Evolutionary conservation across 192 early-diverging fungal species (phyloP).

Genomic region (Linnemannia elongata): DNA sequence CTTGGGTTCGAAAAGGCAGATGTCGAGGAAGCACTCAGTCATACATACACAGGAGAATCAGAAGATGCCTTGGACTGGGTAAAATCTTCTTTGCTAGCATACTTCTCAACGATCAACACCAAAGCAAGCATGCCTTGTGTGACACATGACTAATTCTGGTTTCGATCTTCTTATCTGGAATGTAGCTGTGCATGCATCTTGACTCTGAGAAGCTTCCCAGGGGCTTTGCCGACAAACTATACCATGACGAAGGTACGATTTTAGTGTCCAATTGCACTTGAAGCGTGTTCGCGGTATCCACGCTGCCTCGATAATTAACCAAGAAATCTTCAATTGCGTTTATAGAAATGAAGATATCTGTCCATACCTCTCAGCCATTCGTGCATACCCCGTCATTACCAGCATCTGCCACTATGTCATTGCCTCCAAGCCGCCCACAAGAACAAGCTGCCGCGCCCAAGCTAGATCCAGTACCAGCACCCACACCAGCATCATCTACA

Average conservation of each 20-base stretch:
- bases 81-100: conserved; percentile 17
- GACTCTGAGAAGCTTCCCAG: conserved; percentile 60
- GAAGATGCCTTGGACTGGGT: conserved; percentile 69
- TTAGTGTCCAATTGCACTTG: neutral
- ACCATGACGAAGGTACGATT: conserved; percentile 57
- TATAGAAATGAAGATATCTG: conserved; percentile 50
- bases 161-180: neutral
- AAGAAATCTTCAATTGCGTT: neutral
- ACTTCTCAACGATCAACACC: neutral
- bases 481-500: neutral
- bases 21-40: conserved; percentile 58
- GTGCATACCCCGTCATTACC: conserved; percentile 42
- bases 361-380: conserved; percentile 35
- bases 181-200: conserved; percentile 43
- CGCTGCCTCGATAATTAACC: neutral
- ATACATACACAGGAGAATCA: conserved; percentile 53
- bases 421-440: neutral
- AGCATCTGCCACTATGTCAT: conserved; percentile 10
- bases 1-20: conserved; percentile 62
- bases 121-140: neutral
- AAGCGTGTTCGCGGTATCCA: neutral
- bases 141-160: neutral
- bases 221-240: conserved; percentile 64
- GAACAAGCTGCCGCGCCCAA: neutral
- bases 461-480: conserved; percentile 5